Base-by-base conservation (phyloP, 2,329 filamentous ascomycete species). In the Trichophyton equinum region DNA sequence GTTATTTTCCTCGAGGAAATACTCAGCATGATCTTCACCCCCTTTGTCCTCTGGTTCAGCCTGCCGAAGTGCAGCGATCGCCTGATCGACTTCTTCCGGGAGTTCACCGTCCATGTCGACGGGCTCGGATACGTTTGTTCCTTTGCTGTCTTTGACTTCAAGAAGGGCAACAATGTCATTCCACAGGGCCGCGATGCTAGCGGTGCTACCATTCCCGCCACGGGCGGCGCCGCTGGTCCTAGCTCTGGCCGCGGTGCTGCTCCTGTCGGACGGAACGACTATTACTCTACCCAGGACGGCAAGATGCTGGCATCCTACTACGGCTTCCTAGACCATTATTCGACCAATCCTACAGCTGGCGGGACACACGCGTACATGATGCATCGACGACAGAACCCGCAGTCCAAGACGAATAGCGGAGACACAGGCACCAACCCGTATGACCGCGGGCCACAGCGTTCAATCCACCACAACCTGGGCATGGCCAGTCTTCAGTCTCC, bases 231-330 rank as follows among this genome's bases (percentile, higher is more conserved):
- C 62, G 66, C 73, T 67, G n/a, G 22, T 13, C 25, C 30, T 30
- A 30, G 27, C 6, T 30, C 27, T 7, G 27, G 27, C 27, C 6
- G 27, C 4, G 22, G 27, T 27, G 33, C 18, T 27, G 67, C 69
- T 62, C 62, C 71, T 66, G 27, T 30, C 27, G 60, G 91, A 8
- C 85, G 94, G 9, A 89, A 94, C 62, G 91, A 96, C 67, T 97
- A 97, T 72, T 97, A 94, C 70, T 85, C 89, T 22, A 90, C 91
- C 8, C 96, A 96, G 70, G 91, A 99, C 69, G 89, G 91, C 64
- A 99, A 99, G 76, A 96, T 99, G 89, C 86, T 94, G n/a, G 89
- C 91, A 15, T 97, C 92, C 0, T 94, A 96, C 71, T 91, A 94
- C 68, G 91, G 91, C 1, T 99, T 99, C 72, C 78, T 96, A 62